A percentile compares a stretch with the other conserved stretches of the same genome.
These are phyloP conservation scores for Saccharomyces paradoxus DNA, from an alignment of 805 yeast genomes.

Conservation along the genomic window DNA sequence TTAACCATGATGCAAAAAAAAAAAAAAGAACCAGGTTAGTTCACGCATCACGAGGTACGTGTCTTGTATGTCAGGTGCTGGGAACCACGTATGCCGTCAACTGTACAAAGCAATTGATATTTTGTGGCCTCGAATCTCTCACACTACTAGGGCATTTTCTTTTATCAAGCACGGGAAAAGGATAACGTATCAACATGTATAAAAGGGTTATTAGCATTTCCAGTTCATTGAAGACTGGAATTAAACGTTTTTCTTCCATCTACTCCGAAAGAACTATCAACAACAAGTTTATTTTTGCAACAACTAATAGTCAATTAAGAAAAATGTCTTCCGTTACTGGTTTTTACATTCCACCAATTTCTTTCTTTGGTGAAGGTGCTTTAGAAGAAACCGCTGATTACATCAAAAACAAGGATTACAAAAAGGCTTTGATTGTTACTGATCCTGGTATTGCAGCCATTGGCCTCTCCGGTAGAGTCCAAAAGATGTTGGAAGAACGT, in stretches of 20 bases:
- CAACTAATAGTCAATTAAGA: neutral
- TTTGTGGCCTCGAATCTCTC: neutral
- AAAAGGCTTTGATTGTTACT: constrained; percentile 20
- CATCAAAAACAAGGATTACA: constrained; percentile 11
- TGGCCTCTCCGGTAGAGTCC: constrained; percentile 21
- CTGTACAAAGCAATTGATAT: neutral
- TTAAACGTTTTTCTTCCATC: neutral
- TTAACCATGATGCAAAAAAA: neutral
- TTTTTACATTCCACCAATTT: constrained; percentile 18
- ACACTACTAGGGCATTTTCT: neutral
- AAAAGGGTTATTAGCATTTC: neutral
- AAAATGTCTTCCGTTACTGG: constrained; percentile 14
- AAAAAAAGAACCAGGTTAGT: neutral
- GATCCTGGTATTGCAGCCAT: constrained; percentile 27
- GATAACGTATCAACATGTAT: neutral
- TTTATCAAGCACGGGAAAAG: neutral
- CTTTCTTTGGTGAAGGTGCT: constrained; percentile 21
- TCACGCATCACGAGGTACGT: neutral
- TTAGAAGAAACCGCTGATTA: constrained; percentile 13
- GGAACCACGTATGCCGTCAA: neutral
- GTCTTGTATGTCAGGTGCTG: neutral
- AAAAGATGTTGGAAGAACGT: constrained; percentile 13
- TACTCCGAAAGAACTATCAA: neutral
- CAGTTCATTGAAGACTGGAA: neutral
- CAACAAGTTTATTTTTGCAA: neutral